These are phyloP conservation scores for Blepharisma japonicum DNA, from an alignment of 73 alveolate genomes.

Conservation along the genomic window DNA sequence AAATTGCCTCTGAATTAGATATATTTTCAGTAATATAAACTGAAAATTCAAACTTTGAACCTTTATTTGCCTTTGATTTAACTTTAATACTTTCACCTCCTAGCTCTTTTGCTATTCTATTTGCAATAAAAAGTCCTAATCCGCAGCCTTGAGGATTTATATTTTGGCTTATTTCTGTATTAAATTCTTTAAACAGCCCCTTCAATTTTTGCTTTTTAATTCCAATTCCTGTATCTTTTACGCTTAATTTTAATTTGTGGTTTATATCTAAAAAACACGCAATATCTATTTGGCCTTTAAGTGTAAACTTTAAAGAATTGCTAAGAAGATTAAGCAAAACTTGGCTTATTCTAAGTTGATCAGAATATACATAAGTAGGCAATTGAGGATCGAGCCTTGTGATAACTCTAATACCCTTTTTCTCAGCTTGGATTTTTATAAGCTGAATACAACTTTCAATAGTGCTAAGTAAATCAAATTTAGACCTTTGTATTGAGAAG, in stretches of 20 bases:
- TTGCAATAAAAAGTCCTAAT: neutral
- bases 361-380: constrained; percentile 24
- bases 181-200: neutral
- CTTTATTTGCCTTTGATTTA: neutral
- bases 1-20: neutral
- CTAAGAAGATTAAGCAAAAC: constrained; percentile 38
- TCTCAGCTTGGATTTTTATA: constrained; percentile 30
- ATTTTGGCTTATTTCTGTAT: neutral
- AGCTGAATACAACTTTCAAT: constrained; percentile 21
- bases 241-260: neutral
- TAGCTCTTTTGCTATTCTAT: neutral
- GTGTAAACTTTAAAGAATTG: constrained; percentile 46
- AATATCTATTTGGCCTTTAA: constrained; percentile 31
- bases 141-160: neutral
- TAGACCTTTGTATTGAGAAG: constrained; percentile 6
- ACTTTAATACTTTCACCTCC: neutral
- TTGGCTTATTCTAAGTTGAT: constrained; percentile 36
- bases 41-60: constrained; percentile 3
- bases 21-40: neutral
- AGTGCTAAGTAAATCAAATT: neutral
- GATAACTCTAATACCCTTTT: constrained; percentile 35
- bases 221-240: constrained; percentile 5
- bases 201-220: neutral
- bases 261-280: no score
- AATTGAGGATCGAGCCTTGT: neutral